Conservation (phyloP, 805 yeast genomes). For the Naumovozyma dairenensis region DNA sequence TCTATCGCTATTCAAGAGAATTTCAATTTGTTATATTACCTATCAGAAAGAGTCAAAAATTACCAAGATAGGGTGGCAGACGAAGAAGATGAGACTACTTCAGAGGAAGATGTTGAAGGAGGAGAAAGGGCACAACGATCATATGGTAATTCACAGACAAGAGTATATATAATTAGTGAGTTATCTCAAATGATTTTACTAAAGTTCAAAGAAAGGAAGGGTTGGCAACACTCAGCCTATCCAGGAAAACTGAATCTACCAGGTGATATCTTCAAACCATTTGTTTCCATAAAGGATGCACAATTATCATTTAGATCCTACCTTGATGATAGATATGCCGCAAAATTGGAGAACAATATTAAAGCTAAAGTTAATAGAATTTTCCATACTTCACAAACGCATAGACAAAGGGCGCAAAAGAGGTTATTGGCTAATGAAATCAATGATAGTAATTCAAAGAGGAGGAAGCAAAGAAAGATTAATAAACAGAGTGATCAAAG, state of each 20-base stretch:
- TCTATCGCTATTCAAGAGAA: conserved; percentile 56
- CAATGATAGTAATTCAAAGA: conserved; percentile 9
- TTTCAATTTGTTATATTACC: conserved; percentile 60
- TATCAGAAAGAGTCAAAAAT: conserved; percentile 72
- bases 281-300: conserved; percentile 47
- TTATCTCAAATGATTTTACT: conserved; percentile 57
- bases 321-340: conserved; percentile 39
- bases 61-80: conserved; percentile 46
- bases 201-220: conserved; percentile 43
- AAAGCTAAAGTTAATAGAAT: conserved; percentile 27
- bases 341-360: conserved; percentile 29
- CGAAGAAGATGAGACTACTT: conserved; percentile 27
- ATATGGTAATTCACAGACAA: conserved; percentile 16
- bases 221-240: conserved; percentile 70
- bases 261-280: conserved; percentile 57
- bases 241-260: conserved; percentile 70
- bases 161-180: conserved; percentile 61
- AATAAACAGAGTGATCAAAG: no score
- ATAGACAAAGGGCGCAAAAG: conserved; percentile 24
- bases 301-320: conserved; percentile 46
- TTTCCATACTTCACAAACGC: conserved; percentile 22
- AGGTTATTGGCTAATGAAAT: conserved; percentile 20
- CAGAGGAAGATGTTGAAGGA: conserved; percentile 4
- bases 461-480: conserved; percentile 3
- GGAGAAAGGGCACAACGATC: conserved; percentile 16